Base-by-base conservation (phyloP, 1,139 yeast genomes). In the Zygoascus sp. region DNA sequence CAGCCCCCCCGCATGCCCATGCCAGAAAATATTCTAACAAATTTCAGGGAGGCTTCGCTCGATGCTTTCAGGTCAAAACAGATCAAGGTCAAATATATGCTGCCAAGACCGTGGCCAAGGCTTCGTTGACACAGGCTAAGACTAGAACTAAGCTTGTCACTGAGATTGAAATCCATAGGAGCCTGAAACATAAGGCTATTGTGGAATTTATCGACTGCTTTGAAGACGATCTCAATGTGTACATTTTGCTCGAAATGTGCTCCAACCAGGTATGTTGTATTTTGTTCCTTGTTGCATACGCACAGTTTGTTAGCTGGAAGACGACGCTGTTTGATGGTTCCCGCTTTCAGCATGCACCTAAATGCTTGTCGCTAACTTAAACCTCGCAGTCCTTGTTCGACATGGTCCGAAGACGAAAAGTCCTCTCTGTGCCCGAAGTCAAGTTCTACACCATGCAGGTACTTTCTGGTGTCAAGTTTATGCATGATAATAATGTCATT, bases 61-160 rank as follows among this genome's bases (percentile, higher is more conserved):
- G 98, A 63, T 94, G 98, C 65, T 94, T 94, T 70, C 97, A 92
- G 66, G 94, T 94, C 75, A 87, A 85, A 63, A 96, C 88, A 65
- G 83, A 90, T 53, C 53, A 63, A 19, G 97, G 97, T 32, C 80
- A 81, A 61, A 77, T 88, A 2, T 92, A 76, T 68, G 99, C 98
- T 23, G 99, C 99, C 30, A 94, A 94, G 63, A 94, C 98, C 0
- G 95, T 94, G 39, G 98, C 99, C 44, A 94, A 92, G 68, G 90
- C 90, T 1, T 88, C 97, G 15, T 83, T 94, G 56, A 85, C 83
- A 58, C 83, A 86, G 54, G 96, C 87, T 60, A 92, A 92, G 73
- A 89, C 97, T 17, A 83, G 87, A 60, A 84, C 90, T 17, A 92
- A 94, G 59, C 65, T 72, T 25, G 74, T 92, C 54, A 87, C 95